Percentiles rank a stretch among this genome's conserved stretches.
Conservation (phyloP, 148 eudicot species). For the Nepenthes gracilis region DNA sequence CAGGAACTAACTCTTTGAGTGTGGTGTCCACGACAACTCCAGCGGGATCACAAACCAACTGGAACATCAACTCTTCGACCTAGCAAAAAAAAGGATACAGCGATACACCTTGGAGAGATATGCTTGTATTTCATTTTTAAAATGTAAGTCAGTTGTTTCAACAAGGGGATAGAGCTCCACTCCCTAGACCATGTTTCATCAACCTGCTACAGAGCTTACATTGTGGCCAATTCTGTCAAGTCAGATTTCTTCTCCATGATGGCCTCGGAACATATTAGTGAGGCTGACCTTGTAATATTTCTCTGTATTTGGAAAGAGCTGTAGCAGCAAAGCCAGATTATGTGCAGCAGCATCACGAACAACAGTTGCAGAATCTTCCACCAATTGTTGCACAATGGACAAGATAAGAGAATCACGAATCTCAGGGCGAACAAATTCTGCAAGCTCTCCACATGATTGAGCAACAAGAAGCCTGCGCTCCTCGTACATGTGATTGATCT, state of each 20-base stretch:
- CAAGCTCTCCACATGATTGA: constrained; percentile 99
- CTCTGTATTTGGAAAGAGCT: constrained; percentile 86
- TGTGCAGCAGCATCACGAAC: constrained; percentile 99
- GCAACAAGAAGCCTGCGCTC: constrained; percentile 99
- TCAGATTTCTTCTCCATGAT: constrained; percentile 95
- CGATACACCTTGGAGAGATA: constrained; percentile 34
- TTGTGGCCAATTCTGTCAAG: constrained; percentile 94
- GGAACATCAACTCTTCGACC: constrained; percentile 99
- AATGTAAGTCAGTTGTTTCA: constrained; percentile 33
- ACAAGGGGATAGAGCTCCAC: constrained; percentile 56
- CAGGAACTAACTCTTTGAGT: constrained; percentile 73
- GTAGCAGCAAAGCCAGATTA: constrained; percentile 94
- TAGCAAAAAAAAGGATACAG: constrained; percentile 25
- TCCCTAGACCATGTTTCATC: constrained; percentile 75
- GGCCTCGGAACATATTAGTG: constrained; percentile 99
- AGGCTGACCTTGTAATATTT: constrained; percentile 99
- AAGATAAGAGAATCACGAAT: constrained; percentile 95
- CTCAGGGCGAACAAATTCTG: constrained; percentile 91
- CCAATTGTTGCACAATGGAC: constrained; percentile 93
- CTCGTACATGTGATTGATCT: constrained; percentile 96
- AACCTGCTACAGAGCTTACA: constrained; percentile 78
- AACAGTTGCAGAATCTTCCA: constrained; percentile 93
- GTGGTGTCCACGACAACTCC: constrained; percentile 91
- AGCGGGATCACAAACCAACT: constrained; percentile 88
- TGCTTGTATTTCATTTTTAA: constrained; percentile 1